Evolutionary conservation across 768 basidiomycete genomes (phyloP).

Genomic region (Boletus edulis): DNA sequence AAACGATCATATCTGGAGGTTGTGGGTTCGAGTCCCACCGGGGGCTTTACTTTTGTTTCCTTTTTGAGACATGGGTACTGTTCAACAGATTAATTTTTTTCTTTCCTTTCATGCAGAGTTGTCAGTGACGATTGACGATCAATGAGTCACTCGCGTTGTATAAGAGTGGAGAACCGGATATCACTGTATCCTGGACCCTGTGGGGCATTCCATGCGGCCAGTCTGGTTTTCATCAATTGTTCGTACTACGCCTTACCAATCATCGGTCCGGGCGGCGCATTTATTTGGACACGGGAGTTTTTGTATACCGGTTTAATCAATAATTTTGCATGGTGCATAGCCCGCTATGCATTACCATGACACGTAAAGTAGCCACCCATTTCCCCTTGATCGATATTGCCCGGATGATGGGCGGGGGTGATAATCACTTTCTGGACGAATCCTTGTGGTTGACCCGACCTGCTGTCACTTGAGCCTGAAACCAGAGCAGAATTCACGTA

Average conservation of each 20-base stretch:
- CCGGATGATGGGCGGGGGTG: not conserved
- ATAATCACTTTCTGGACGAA: not conserved
- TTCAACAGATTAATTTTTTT: too few relatives aligned
- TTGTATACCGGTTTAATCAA: constrained; percentile 5
- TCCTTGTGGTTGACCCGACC: not conserved
- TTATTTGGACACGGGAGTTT: constrained; percentile 3
- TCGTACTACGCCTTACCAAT: not conserved
- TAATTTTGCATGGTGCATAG: constrained; percentile 8
- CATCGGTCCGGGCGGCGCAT: not conserved
- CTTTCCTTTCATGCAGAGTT: not conserved
- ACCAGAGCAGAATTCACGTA: not conserved
- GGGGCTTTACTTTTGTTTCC: constrained; percentile 47
- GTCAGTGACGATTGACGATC: not conserved
- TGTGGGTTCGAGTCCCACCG: constrained; percentile 86
- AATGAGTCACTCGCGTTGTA: not conserved
- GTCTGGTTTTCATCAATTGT: not conserved
- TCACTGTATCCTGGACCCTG: not conserved
- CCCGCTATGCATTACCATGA: constrained; percentile 1
- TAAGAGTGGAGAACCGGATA: not conserved
- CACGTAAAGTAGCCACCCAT: constrained; percentile 22
- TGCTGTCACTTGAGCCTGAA: not conserved
- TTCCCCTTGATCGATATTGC: not conserved
- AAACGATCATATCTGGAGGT: constrained; percentile 75
- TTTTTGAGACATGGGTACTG: not conserved
- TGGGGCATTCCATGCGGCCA: not conserved